Percentiles rank a stretch among this genome's conserved stretches.
phyloP scores from a whole-genome alignment of 371 early-diverging fungal genomes.

The Mucor plumbeus region DNA sequence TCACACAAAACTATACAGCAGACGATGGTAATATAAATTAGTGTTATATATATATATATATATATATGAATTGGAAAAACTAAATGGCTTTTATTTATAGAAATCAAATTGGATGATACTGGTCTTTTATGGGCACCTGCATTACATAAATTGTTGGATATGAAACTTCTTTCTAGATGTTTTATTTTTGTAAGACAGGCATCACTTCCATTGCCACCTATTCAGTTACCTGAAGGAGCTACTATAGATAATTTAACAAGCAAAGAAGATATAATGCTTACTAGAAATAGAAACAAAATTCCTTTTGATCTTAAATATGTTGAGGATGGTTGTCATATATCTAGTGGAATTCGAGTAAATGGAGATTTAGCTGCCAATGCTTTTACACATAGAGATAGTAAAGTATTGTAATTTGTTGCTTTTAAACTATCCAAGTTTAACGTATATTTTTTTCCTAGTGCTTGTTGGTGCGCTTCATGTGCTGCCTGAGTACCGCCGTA shows the following conservation, averaged over 20 bases:
- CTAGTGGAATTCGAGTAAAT: constrained; percentile 12
- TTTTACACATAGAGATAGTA: constrained; percentile 21
- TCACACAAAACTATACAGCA: not conserved
- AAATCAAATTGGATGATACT: not conserved
- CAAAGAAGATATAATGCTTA: not conserved
- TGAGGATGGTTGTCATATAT: constrained; percentile 7
- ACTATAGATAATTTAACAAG: not conserved
- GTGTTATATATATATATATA: not conserved
- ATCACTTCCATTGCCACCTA: not conserved
- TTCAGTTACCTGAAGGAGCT: not conserved
- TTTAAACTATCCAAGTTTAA: not conserved
- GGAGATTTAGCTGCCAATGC: constrained; percentile 21
- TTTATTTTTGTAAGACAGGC: constrained; percentile 14
- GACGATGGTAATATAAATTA: not conserved
- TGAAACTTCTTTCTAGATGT: not conserved
- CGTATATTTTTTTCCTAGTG: not conserved
- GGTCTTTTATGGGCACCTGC: constrained; percentile 13
- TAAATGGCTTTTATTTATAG: not conserved
- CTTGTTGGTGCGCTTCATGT: constrained; percentile 21
- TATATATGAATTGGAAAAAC: not conserved
- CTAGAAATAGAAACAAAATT: constrained; percentile 7
- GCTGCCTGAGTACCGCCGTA: constrained; percentile 11
- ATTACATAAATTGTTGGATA: not conserved
- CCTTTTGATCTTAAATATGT: constrained; percentile 10
- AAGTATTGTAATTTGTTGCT: not conserved